These are phyloP conservation scores for Fusarium xyrophilum DNA, from an alignment of 2,329 filamentous ascomycete genomes.

Conservation along the genomic window DNA sequence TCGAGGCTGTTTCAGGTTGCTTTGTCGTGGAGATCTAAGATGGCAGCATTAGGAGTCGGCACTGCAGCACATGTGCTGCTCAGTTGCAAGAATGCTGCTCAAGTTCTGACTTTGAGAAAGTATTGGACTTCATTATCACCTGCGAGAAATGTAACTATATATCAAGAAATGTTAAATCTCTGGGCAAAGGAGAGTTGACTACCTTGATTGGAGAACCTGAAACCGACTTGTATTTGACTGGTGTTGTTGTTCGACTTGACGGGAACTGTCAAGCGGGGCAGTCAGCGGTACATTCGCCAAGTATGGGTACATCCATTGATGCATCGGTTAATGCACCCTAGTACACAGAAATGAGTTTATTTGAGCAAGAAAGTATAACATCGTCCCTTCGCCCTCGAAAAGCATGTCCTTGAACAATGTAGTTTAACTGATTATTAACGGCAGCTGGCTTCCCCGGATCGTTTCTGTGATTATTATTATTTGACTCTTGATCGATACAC, in stretches of 20 bases:
- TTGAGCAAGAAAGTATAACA: conserved; percentile 31
- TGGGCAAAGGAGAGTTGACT: too few relatives aligned
- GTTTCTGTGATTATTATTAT: not conserved
- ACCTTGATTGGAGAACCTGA: too few relatives aligned
- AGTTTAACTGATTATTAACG: not conserved
- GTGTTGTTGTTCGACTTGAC: not conserved
- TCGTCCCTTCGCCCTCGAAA: not conserved
- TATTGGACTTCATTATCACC: not conserved
- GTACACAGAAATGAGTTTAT: conserved; percentile 15
- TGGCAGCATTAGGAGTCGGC: not conserved
- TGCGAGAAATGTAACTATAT: not conserved
- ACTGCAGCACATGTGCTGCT: not conserved
- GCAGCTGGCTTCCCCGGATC: not conserved
- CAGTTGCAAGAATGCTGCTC: not conserved
- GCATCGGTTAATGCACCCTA: not conserved
- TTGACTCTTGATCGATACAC: not conserved
- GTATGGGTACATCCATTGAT: conserved; percentile 23
- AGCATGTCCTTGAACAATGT: not conserved
- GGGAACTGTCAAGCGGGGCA: not conserved
- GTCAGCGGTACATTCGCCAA: conserved; percentile 9
- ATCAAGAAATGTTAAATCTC: too few relatives aligned
- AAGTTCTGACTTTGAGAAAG: not conserved
- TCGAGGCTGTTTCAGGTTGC: not conserved
- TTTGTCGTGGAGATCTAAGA: not conserved
- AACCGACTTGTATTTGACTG: not conserved